Conservation (phyloP, 2,329 filamentous ascomycete genomes). For the Hymenoscyphus albidus region DNA sequence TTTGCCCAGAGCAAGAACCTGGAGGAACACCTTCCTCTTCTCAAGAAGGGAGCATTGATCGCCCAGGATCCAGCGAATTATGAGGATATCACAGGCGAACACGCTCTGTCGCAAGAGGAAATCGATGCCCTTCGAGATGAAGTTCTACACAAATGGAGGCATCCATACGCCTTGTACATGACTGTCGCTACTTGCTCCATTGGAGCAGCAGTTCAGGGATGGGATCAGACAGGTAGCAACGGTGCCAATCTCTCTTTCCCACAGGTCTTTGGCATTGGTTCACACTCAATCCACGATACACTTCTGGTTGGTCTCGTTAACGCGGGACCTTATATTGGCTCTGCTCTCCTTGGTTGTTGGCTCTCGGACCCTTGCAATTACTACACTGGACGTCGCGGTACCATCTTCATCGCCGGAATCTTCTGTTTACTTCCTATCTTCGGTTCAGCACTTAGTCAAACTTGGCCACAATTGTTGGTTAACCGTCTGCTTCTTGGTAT, state of each 20-base stretch:
- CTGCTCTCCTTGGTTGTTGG: slow-evolving; percentile 55
- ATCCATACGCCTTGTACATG: slow-evolving; percentile 59
- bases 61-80: slow-evolving; percentile 65
- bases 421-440: slow-evolving; percentile 61
- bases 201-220: slow-evolving; percentile 61
- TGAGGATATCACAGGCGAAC: slow-evolving; percentile 54
- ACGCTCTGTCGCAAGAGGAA: slow-evolving; percentile 57
- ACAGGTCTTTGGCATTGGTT: slow-evolving; percentile 41
- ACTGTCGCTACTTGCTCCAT: slow-evolving; percentile 67
- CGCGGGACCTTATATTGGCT: slow-evolving; percentile 41
- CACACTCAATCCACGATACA: slow-evolving; percentile 41
- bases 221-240: slow-evolving; percentile 45
- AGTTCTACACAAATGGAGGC: slow-evolving; percentile 63
- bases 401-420: slow-evolving; percentile 60
- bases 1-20: slow-evolving; percentile 60
- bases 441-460: slow-evolving; percentile 55
- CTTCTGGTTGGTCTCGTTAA: slow-evolving; percentile 60
- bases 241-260: slow-evolving; percentile 48
- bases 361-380: slow-evolving; percentile 60
- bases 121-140: slow-evolving; percentile 61
- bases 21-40: slow-evolving; percentile 50
- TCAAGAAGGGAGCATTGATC: slow-evolving; percentile 69
- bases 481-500: slow-evolving; percentile 55
- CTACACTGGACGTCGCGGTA: slow-evolving; percentile 55
- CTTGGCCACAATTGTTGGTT: slow-evolving; percentile 55